These are phyloP conservation scores for Daldinia sp. DNA, from an alignment of 2,329 filamentous ascomycete genomes.

Conservation along the genomic window DNA sequence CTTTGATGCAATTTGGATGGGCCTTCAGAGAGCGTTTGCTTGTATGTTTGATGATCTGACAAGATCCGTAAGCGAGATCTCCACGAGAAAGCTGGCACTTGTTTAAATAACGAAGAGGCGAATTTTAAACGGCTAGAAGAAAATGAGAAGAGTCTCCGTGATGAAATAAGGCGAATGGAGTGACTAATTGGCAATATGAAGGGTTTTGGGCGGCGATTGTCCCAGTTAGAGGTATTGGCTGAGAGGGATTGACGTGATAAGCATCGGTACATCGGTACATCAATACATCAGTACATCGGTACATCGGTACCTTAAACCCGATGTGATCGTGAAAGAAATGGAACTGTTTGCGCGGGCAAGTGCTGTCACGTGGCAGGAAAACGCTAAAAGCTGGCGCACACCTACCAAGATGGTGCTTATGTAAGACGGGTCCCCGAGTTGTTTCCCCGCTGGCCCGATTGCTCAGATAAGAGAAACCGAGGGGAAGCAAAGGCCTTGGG, in stretches of 20 bases:
- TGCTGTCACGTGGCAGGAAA: background rate
- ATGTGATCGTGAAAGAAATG: background rate
- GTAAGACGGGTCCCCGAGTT: background rate
- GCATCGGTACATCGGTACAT: conserved; percentile 18
- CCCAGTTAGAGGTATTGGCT: conserved; percentile 17
- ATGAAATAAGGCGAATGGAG: conserved; percentile 12
- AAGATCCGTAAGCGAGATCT: background rate
- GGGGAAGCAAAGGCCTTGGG: no score
- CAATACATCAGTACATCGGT: conserved; percentile 7
- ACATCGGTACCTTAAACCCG: conserved; percentile 11
- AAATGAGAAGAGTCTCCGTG: background rate
- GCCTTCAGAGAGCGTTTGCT: background rate
- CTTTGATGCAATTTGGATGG: conserved; percentile 29
- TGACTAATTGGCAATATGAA: conserved; percentile 13
- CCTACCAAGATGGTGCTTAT: no score
- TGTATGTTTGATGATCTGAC: background rate
- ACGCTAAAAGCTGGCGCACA: no score
- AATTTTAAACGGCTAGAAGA: background rate
- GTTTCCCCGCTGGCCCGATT: background rate
- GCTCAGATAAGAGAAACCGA: no score
- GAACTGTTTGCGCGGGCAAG: background rate
- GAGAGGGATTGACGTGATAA: conserved; percentile 21
- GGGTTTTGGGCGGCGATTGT: conserved; percentile 30
- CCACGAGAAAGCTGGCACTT: background rate
- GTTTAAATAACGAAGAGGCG: background rate